phyloP scores from a whole-genome alignment of 192 early-diverging fungal genomes.

The Coemansia nantahalensis region DNA sequence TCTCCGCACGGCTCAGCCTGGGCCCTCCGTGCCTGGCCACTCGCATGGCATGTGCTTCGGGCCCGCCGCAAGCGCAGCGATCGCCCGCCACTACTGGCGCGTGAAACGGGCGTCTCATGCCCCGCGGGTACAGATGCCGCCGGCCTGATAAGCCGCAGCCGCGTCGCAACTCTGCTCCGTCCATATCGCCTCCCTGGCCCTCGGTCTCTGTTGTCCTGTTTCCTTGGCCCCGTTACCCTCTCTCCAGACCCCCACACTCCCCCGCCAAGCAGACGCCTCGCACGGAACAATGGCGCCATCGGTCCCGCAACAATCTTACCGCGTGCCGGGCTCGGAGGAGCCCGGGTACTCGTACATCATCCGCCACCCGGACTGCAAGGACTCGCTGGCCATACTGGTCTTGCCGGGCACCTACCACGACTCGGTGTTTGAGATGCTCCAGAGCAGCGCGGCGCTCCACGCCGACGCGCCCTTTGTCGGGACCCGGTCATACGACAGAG shows the following conservation, averaged over 20 bases:
- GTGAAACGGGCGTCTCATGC: too few relatives aligned
- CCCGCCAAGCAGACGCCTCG: too few relatives aligned
- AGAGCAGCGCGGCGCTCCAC: conserved; percentile 53
- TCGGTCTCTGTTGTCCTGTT: too few relatives aligned
- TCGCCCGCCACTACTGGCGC: too few relatives aligned
- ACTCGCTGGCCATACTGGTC: conserved; percentile 23
- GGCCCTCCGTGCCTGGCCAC: too few relatives aligned
- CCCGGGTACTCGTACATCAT: conserved; percentile 45
- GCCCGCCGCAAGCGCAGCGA: too few relatives aligned
- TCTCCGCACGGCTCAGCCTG: too few relatives aligned
- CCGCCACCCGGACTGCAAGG: conserved; percentile 39
- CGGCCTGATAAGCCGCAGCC: too few relatives aligned
- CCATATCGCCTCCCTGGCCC: neutral
- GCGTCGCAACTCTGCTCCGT: neutral
- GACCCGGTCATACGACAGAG: conserved; percentile 58
- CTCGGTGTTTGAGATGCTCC: conserved; percentile 46
- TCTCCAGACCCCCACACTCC: too few relatives aligned
- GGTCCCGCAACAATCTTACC: conserved; percentile 41
- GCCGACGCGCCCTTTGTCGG: conserved; percentile 63
- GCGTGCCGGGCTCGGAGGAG: conserved; percentile 47
- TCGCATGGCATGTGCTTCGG: too few relatives aligned
- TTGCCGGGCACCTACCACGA: conserved; percentile 24
- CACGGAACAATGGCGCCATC: conserved; percentile 5
- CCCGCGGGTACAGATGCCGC: too few relatives aligned
- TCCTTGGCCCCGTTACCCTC: too few relatives aligned